These are phyloP conservation scores for Trametes polyzona DNA, from an alignment of 1,284 basidiomycete species.

Conservation along the genomic window DNA sequence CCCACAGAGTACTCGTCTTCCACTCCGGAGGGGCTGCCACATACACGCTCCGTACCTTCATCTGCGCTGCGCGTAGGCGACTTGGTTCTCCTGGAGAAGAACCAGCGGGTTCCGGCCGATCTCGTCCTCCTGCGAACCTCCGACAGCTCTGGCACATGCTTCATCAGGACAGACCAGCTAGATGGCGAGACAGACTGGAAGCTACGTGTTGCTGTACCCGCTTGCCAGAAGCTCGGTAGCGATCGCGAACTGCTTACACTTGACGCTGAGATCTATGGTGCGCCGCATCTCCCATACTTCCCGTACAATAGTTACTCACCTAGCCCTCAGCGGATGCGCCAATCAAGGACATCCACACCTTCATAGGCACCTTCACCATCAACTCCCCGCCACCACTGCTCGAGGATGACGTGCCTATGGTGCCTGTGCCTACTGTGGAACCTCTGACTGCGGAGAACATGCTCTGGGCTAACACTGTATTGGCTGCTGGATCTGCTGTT, in stretches of 20 bases:
- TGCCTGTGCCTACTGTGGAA: slow-evolving; percentile 64
- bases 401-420: slow-evolving; percentile 59
- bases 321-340: slow-evolving; percentile 79
- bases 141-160: slow-evolving; percentile 90
- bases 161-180: slow-evolving; percentile 96
- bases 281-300: slow-evolving; percentile 12
- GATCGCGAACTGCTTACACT: slow-evolving; percentile 71
- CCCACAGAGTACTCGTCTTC: slow-evolving; percentile 39
- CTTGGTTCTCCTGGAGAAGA: slow-evolving; percentile 93
- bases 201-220: slow-evolving; percentile 85
- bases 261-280: slow-evolving; percentile 86
- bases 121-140: slow-evolving; percentile 89
- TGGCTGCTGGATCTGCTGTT: slow-evolving; percentile 93
- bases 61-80: slow-evolving; percentile 92
- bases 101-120: slow-evolving; percentile 96
- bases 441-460: slow-evolving; percentile 93
- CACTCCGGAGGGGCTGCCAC: slow-evolving; percentile 43
- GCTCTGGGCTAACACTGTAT: slow-evolving; percentile 97
- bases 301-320: slow-evolving; percentile 17
- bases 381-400: slow-evolving; percentile 51
- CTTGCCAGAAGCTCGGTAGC: slow-evolving; percentile 77
- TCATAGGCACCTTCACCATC: slow-evolving; percentile 91
- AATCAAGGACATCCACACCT: slow-evolving; percentile 96
- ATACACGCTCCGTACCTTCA: slow-evolving; percentile 83
- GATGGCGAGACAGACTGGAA: slow-evolving; percentile 99